Evolutionary conservation across 495 filamentous ascomycete genomes (phyloP).

Genomic region (Cetradonia linearis): DNA sequence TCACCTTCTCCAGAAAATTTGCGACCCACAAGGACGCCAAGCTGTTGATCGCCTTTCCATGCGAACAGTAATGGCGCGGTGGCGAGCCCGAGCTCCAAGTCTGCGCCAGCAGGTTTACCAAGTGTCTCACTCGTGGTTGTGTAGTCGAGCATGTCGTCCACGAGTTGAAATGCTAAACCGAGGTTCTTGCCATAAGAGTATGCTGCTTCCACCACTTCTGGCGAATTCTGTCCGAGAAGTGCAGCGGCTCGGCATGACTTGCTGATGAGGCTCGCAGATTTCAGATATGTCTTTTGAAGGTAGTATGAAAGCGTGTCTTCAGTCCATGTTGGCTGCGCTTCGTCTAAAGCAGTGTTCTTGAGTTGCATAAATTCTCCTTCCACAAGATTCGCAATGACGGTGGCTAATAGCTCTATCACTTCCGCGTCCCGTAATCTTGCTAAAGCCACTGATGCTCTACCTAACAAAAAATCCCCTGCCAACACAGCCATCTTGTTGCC

Average conservation of each 20-base stretch:
- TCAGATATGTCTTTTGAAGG: slow-evolving; percentile 97
- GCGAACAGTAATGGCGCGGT: slow-evolving; percentile 95
- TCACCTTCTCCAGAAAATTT: slow-evolving; percentile 81
- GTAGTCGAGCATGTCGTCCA: slow-evolving; percentile 97
- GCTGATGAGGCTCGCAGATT: slow-evolving; percentile 88
- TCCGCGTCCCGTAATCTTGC: slow-evolving; percentile 85
- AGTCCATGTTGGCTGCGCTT: slow-evolving; percentile 67
- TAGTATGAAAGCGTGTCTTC: slow-evolving; percentile 87
- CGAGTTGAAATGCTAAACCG: slow-evolving; percentile 92
- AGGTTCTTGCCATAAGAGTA: slow-evolving; percentile 88
- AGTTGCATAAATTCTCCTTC: slow-evolving; percentile 99
- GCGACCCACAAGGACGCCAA: slow-evolving; percentile 81
- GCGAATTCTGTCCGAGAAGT: slow-evolving; percentile 65
- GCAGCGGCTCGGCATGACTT: slow-evolving; percentile 90
- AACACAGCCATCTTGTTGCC: slow-evolving; percentile 99
- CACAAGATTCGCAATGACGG: slow-evolving; percentile 92
- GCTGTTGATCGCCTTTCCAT: slow-evolving; percentile 78
- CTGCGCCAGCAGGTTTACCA: slow-evolving; percentile 90
- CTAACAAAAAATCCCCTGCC: slow-evolving; percentile 88
- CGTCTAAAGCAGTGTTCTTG: slow-evolving; percentile 86
- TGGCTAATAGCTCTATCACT: slow-evolving; percentile 87
- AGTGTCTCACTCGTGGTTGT: slow-evolving; percentile 73
- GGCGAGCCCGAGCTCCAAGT: slow-evolving; percentile 85
- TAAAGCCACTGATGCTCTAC: slow-evolving; percentile 84
- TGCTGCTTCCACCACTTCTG: slow-evolving; percentile 76